Percentiles rank a stretch among this genome's conserved stretches.
phyloP scores from a whole-genome alignment of 352 stramenopile species.

The Pythium guiyangense region DNA sequence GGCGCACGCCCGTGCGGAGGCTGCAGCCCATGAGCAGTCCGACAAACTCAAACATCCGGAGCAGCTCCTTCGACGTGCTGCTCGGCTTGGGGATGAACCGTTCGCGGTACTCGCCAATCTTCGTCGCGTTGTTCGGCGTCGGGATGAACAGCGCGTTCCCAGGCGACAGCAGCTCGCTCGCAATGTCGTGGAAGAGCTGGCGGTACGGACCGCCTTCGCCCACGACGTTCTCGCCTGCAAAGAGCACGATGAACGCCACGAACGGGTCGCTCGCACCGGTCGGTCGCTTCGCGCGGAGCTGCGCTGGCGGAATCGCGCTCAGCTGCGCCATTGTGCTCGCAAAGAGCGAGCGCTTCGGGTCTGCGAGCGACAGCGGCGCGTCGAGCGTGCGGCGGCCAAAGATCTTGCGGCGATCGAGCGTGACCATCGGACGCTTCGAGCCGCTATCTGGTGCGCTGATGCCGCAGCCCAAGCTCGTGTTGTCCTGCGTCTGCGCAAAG shows the following conservation, averaged over 20 bases:
- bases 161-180: constrained; percentile 49
- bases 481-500: constrained; percentile 64
- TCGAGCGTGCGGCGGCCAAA: constrained; percentile 19
- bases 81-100: constrained; percentile 58
- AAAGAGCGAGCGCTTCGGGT: constrained; percentile 68
- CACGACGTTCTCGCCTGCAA: constrained; percentile 75
- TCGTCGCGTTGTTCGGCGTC: constrained; percentile 67
- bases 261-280: constrained; percentile 77
- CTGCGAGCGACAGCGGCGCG: constrained; percentile 21
- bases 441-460: constrained; percentile 31
- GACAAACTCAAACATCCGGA: constrained; percentile 78
- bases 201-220: constrained; percentile 75
- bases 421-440: constrained; percentile 61
- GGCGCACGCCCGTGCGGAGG: constrained; percentile 63
- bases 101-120: constrained; percentile 68
- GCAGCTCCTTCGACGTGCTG: constrained; percentile 42
- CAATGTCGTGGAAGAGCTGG: constrained; percentile 78
- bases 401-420: constrained; percentile 60
- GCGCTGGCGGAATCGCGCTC: constrained; percentile 31
- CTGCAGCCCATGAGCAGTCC: constrained; percentile 76
- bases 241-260: constrained; percentile 76
- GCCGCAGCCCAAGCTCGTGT: constrained; percentile 50
- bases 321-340: constrained; percentile 58
- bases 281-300: constrained; percentile 63
- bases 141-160: constrained; percentile 59